Base-by-base conservation (phyloP, 2,329 filamentous ascomycete species). In the Fusarium caatingaense region DNA sequence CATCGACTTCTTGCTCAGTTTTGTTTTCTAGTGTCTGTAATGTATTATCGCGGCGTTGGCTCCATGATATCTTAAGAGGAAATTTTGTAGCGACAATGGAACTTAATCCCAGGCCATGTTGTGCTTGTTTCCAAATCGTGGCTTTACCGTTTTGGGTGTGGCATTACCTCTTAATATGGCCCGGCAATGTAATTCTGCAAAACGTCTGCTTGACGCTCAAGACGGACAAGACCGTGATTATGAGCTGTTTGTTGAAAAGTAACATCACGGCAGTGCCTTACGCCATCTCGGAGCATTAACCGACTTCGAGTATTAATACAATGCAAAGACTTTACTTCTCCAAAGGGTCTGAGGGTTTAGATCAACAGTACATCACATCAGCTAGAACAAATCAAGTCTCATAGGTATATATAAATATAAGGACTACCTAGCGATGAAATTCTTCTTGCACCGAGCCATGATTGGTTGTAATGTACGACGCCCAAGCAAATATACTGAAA, bases 1-100 rank as follows among this genome's bases (percentile, higher is more conserved):
- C 10, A 54, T 41, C 58, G 42, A 42, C 50, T 57, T 46, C 62
- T 64, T 57, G 53, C 55, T 48, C 46, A 56, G 54, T 56, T 67
- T 62, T 68, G 44, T 56, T 67, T 71, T 56, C 34, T 57, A 72
- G 68, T 63, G 54, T 69, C 56, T 75, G 68, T 73, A 72, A 54
- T 71, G 62, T 75, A 75, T 50, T 68, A 62, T 62, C 62, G 63
- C 47, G 72, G 73, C 72, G 73, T 74, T 75, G 67, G 71, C 71
- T 74, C 57, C 50, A 71, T 72, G 62, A 67, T 71, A 65, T 71
- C 66, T 71, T 50, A 25, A 66, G 56, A 57, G 57, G 72, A 66
- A 69, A 49, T 60, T 72, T 65, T 57, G 53, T 54, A 62, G 62
- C 45, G 56, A 62, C 61, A 54, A 55, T 48, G 56, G 60, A 60